phyloP scores from a whole-genome alignment of 805 yeast species.

The Martiniozyma abietophila region DNA sequence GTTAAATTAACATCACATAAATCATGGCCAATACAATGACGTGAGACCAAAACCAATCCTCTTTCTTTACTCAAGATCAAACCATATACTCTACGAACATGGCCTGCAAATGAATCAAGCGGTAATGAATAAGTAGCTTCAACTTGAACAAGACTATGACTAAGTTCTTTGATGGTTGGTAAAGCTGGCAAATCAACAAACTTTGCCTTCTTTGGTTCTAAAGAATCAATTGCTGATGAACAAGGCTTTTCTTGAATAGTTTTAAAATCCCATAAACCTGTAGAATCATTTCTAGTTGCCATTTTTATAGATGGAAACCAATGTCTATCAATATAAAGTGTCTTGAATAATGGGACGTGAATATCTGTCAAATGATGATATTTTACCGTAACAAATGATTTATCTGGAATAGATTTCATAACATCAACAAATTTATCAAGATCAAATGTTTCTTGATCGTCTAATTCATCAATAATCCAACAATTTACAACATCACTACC shows the following conservation, averaged over 20 bases:
- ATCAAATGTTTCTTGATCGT: constrained; percentile 65
- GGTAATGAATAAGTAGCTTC: constrained; percentile 56
- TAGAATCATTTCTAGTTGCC: constrained; percentile 50
- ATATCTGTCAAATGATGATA: constrained; percentile 74
- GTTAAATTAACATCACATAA: constrained; percentile 65
- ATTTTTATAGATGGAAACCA: constrained; percentile 68
- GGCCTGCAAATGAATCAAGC: constrained; percentile 64
- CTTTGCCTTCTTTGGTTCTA: constrained; percentile 54
- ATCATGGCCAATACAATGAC: constrained; percentile 77
- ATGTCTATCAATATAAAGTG: constrained; percentile 71
- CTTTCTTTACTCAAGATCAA: constrained; percentile 70
- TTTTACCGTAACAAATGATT: constrained; percentile 56
- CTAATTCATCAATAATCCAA: constrained; percentile 74
- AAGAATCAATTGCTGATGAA: constrained; percentile 41
- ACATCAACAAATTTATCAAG: constrained; percentile 70
- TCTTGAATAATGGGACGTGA: constrained; percentile 62
- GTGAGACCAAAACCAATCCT: constrained; percentile 73
- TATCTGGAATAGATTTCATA: constrained; percentile 70
- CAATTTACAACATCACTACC: constrained; percentile 49
- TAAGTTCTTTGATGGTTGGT: constrained; percentile 43
- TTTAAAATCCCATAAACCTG: constrained; percentile 49
- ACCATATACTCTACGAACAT: constrained; percentile 60
- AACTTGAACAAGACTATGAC: constrained; percentile 65
- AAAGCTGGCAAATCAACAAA: constrained; percentile 60
- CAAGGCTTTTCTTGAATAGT: constrained; percentile 51